These are phyloP conservation scores for Gilbertella persicaria DNA, from an alignment of 371 early-diverging fungal species.

Conservation along the genomic window DNA sequence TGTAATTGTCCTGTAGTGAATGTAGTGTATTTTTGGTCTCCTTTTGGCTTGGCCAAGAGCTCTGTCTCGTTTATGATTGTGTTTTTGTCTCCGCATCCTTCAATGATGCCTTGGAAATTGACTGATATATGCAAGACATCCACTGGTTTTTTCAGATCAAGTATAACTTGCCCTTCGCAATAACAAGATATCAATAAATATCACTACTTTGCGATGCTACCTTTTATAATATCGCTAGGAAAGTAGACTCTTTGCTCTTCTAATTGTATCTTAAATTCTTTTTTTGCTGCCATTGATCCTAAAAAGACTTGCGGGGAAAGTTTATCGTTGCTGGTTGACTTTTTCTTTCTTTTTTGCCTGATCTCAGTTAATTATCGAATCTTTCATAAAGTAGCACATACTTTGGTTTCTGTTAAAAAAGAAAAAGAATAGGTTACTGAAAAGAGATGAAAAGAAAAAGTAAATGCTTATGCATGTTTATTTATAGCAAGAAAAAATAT, in stretches of 20 bases:
- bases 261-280: slow-evolving; percentile 15
- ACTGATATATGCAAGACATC: slow-evolving; percentile 13
- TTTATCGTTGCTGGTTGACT: too few species aligned
- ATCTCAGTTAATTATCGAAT: too few species aligned
- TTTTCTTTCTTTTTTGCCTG: too few species aligned
- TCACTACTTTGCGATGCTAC: slow-evolving; percentile 3
- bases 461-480: too few species aligned
- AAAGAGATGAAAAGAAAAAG: too few species aligned
- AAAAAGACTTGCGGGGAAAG: too few species aligned
- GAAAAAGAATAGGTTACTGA: too few species aligned
- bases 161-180: slow-evolving; percentile 6
- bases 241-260: slow-evolving; percentile 3
- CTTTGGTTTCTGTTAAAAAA: too few species aligned
- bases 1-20: background rate
- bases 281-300: slow-evolving; percentile 9
- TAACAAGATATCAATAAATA: background rate
- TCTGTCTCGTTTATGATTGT: slow-evolving; percentile 3
- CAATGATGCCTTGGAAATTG: slow-evolving; percentile 12
- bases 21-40: slow-evolving; percentile 9
- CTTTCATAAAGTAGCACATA: too few species aligned
- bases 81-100: slow-evolving; percentile 12
- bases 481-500: too few species aligned
- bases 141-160: slow-evolving; percentile 14
- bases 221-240: slow-evolving; percentile 19
- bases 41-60: slow-evolving; percentile 9